Percentiles rank a stretch among this genome's conserved stretches.
These are phyloP conservation scores for Platanthera guangdongensis DNA, from an alignment of 106 monocot genomes.

Conservation along the genomic window DNA sequence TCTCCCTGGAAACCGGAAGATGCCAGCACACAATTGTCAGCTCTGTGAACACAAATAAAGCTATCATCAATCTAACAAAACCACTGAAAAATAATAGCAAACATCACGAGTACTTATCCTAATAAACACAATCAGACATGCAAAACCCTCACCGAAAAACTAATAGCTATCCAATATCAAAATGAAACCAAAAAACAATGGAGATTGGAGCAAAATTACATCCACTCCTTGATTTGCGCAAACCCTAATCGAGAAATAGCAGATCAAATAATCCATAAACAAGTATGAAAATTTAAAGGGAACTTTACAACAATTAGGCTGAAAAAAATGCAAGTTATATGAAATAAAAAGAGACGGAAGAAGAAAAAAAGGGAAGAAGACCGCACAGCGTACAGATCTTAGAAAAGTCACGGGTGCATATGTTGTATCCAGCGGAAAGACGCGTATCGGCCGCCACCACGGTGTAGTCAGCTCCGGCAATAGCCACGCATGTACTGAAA, in stretches of 20 bases:
- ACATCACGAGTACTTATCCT: neutral
- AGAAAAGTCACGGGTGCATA: slow-evolving; percentile 90
- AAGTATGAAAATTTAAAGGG: too few relatives aligned
- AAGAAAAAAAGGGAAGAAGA: neutral
- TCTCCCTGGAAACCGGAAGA: slow-evolving; percentile 97
- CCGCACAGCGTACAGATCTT: slow-evolving; percentile 86
- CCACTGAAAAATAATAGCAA: neutral
- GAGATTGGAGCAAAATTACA: too few relatives aligned
- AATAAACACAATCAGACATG: neutral
- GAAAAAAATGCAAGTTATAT: neutral
- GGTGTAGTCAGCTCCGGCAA: slow-evolving; percentile 88
- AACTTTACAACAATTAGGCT: too few relatives aligned
- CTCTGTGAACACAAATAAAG: slow-evolving; percentile 30
- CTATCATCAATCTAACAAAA: neutral
- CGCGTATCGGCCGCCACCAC: slow-evolving; percentile 89
- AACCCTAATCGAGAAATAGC: too few relatives aligned
- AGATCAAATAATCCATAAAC: too few relatives aligned
- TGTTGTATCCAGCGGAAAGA: slow-evolving; percentile 85
- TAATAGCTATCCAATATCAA: neutral
- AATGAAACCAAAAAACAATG: too few relatives aligned
- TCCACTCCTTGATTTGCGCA: too few relatives aligned
- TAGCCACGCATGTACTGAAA: slow-evolving; percentile 87
- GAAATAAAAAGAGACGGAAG: neutral
- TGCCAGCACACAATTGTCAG: slow-evolving; percentile 79
- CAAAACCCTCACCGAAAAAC: neutral